phyloP scores from a whole-genome alignment of 768 basidiomycete genomes.

The Sarcodon aspratus region DNA sequence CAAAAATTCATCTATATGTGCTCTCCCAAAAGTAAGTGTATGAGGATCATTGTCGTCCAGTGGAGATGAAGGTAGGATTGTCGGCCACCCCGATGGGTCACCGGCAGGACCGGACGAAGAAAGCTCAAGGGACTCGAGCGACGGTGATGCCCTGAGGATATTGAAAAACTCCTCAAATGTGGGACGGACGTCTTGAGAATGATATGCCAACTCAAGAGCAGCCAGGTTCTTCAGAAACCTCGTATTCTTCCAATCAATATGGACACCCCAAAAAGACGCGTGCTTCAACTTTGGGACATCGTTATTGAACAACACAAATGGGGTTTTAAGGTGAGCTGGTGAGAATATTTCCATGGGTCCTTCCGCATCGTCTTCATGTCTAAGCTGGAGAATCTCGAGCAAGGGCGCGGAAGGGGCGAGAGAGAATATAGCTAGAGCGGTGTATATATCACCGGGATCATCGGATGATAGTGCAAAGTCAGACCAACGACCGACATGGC shows the following conservation, averaged over 20 bases:
- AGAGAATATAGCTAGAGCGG: conserved; percentile 33
- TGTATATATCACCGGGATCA: conserved; percentile 33
- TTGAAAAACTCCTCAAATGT: conserved; percentile 38
- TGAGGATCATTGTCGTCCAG: neutral
- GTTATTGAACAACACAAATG: conserved; percentile 39
- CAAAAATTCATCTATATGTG: neutral
- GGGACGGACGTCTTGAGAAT: conserved; percentile 52
- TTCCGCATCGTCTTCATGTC: conserved; percentile 33
- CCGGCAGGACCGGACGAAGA: conserved; percentile 46
- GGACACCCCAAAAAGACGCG: conserved; percentile 56
- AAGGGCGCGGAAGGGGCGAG: conserved; percentile 35
- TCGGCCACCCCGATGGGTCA: conserved; percentile 24
- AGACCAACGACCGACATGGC: conserved; percentile 45
- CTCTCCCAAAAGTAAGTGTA: conserved; percentile 3
- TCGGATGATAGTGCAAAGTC: conserved; percentile 34
- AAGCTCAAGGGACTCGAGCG: conserved; percentile 41
- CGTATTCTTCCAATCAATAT: conserved; percentile 50
- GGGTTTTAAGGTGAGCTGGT: conserved; percentile 26
- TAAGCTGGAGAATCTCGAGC: conserved; percentile 43
- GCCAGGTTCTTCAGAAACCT: conserved; percentile 31
- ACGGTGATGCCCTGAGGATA: conserved; percentile 41
- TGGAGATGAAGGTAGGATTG: conserved; percentile 6
- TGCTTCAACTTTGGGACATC: conserved; percentile 37
- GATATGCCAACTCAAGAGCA: conserved; percentile 51
- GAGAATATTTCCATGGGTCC: conserved; percentile 18